phyloP scores from a whole-genome alignment of 768 basidiomycete species.

The Tylopilus plumbeoviolaceoides region DNA sequence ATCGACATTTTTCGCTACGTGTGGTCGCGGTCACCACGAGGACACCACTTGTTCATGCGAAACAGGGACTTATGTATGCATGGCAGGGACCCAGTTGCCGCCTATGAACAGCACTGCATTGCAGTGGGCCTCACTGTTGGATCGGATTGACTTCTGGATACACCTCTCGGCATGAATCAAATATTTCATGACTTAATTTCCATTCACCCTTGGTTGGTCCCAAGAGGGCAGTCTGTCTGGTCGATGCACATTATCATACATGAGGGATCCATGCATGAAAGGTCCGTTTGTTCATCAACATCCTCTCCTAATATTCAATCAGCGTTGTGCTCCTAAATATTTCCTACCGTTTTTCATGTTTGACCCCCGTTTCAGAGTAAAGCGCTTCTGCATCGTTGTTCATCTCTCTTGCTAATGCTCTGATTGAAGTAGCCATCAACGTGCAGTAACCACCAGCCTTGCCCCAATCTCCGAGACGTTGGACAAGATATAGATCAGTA shows the following conservation, averaged over 20 bases:
- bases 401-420: neutral
- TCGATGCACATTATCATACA: neutral
- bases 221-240: neutral
- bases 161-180: constrained; percentile 12
- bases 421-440: neutral
- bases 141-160: constrained; percentile 3
- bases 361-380: no score
- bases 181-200: constrained; percentile 14
- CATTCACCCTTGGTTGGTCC: constrained; percentile 1
- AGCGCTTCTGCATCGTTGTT: neutral
- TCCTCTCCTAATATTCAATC: constrained; percentile 2
- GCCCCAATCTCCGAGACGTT: constrained; percentile 17
- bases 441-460: constrained; percentile 6
- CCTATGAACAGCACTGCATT: constrained; percentile 22
- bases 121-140: constrained; percentile 10
- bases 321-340: constrained; percentile 8
- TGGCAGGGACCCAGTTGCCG: constrained; percentile 5
- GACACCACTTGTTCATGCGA: constrained; percentile 12
- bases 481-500: constrained; percentile 6
- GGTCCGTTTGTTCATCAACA: constrained; percentile 3
- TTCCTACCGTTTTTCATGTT: neutral
- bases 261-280: neutral
- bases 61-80: constrained; percentile 24
- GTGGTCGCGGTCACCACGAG: constrained; percentile 25
- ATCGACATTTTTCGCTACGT: constrained; percentile 26